phyloP scores from a whole-genome alignment of 345 rosid genomes.

The Citrus cavaleriei region DNA sequence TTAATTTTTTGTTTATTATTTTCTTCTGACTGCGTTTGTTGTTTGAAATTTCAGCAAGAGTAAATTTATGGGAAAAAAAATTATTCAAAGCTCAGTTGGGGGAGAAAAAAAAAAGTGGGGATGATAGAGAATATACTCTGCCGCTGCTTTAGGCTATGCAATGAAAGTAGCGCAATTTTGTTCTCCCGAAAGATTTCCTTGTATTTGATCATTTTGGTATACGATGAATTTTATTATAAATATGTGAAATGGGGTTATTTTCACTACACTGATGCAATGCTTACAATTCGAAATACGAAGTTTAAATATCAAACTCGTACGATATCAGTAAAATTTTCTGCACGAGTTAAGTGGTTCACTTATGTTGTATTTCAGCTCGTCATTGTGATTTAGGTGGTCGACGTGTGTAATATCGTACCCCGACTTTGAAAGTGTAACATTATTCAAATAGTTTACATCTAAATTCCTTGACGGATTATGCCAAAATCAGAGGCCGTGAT shows the following conservation, averaged over 20 bases:
- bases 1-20: neutral
- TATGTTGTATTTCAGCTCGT: too few relatives aligned
- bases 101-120: too few relatives aligned
- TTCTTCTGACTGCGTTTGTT: neutral
- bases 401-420: too few relatives aligned
- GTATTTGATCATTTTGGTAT: neutral
- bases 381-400: too few relatives aligned
- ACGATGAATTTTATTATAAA: neutral
- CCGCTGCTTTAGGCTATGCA: neutral
- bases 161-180: neutral
- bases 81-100: too few relatives aligned
- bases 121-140: neutral
- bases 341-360: too few relatives aligned
- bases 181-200: neutral
- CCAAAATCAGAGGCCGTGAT: neutral
- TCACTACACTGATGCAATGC: neutral
- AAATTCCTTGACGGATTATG: neutral
- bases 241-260: neutral
- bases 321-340: too few relatives aligned
- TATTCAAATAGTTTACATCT: neutral
- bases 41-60: constrained; percentile 8
- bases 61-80: too few relatives aligned
- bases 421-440: neutral
- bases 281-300: too few relatives aligned
- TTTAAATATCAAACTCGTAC: too few relatives aligned